Base-by-base conservation (phyloP, 352 stramenopile genomes). In the Globisporangium orthogonon region DNA sequence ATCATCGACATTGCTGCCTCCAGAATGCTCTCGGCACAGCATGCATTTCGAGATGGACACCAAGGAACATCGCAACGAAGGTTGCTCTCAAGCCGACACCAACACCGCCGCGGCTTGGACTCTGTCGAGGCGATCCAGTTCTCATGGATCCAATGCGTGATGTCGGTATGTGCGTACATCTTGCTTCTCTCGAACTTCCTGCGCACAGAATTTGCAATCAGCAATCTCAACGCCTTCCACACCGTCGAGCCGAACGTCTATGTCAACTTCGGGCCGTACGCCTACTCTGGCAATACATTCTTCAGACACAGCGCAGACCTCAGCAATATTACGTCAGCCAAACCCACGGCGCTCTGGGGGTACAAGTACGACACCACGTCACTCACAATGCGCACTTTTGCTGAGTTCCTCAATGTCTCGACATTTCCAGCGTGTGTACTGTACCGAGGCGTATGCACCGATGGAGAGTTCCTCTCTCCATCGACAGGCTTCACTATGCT, bases 291-390 rank as follows among this genome's bases (percentile, higher is more conserved):
- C 10, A 61, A 62, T 28, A 18, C n/a, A 11, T 62, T 56, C 54
- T 47, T 47, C 43, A 23, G 23, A 23, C 43, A n/a, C 43, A 18
- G 28, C 43, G 17, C 10, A 14, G 43, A 29, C 15, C 7, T 15
- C 1, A n/a, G 11, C 41, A 1, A 29, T n/a, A n/a, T 47, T n/a
- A 29, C 43, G 43, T 47, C 43, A 15, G 5, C 43, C 10, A 28
- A 29, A 9, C 43, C 43, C 17, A 15, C 28, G 43, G 43, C n/a
- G 3, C n/a, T 54, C 9, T 65, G 59, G 59, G 11, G 52, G 17
- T 65, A 61, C 59, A 65, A 65, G 53, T 65, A 48, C 29, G 59
- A 56, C 54, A 65, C 59, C 2, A 61, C 53, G 9, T 56, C 59
- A 7, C 40, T 61, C 44, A 35, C 45, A 17, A 55, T 47, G 18